phyloP scores from a whole-genome alignment of 2,329 filamentous ascomycete species.

The Laburnicola sp. region DNA sequence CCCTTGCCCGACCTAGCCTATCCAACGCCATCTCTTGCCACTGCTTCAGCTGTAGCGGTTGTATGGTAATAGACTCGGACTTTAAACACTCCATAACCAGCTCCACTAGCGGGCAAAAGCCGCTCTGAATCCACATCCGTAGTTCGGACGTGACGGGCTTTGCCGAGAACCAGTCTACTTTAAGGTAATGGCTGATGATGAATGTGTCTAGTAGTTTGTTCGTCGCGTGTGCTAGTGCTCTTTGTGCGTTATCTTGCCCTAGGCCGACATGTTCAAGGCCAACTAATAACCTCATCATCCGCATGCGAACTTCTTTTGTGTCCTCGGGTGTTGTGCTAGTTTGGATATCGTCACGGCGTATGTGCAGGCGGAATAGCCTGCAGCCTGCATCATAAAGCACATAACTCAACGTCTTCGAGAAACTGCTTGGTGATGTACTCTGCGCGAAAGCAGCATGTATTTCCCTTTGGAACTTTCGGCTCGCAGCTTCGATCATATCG shows the following conservation, averaged over 20 bases:
- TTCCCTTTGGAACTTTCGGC: slow-evolving; percentile 60
- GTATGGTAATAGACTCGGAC: slow-evolving; percentile 32
- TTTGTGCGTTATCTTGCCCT: slow-evolving; percentile 69
- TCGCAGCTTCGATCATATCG: slow-evolving; percentile 24
- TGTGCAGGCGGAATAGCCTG: slow-evolving; percentile 48
- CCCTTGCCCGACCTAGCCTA: slow-evolving; percentile 69
- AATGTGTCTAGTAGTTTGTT: slow-evolving; percentile 66
- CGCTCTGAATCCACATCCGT: slow-evolving; percentile 68
- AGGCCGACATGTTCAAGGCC: slow-evolving; percentile 67
- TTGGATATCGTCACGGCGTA: slow-evolving; percentile 31
- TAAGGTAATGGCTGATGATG: slow-evolving; percentile 63
- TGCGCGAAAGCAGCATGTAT: slow-evolving; percentile 68
- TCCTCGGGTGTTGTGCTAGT: slow-evolving; percentile 21
- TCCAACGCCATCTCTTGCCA: slow-evolving; percentile 73
- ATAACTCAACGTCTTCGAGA: slow-evolving; percentile 58
- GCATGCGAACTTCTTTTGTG: slow-evolving; percentile 48
- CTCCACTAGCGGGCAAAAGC: slow-evolving; percentile 66
- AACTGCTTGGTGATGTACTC: slow-evolving; percentile 56
- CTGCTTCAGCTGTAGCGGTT: slow-evolving; percentile 58
- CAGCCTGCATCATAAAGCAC: slow-evolving; percentile 60
- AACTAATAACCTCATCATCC: slow-evolving; percentile 60
- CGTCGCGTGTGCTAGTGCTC: slow-evolving; percentile 72
- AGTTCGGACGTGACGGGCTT: slow-evolving; percentile 63
- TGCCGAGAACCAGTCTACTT: slow-evolving; percentile 60
- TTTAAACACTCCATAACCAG: slow-evolving; percentile 57